phyloP scores from a whole-genome alignment of 1,284 basidiomycete species.

The Trichosporon sp. region DNA sequence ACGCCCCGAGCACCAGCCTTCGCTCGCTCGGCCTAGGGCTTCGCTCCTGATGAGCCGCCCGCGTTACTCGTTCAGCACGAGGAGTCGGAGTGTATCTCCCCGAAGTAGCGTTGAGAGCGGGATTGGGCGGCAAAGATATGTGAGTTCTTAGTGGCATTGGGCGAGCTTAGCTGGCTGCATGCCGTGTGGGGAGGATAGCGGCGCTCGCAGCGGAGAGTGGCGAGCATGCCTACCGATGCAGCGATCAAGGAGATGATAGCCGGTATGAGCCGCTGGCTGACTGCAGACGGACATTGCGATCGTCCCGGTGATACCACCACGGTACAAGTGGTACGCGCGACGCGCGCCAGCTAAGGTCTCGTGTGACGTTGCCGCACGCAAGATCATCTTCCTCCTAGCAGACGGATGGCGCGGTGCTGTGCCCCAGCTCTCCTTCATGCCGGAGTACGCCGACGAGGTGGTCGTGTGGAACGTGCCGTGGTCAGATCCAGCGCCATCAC shows the following conservation, averaged over 20 bases:
- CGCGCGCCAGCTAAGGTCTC: neutral
- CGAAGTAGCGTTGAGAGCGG: slow-evolving; percentile 4
- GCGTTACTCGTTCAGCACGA: neutral
- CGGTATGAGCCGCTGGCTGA: neutral
- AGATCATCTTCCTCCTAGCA: slow-evolving; percentile 4
- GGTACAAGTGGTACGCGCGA: neutral
- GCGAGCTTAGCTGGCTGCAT: too few relatives aligned
- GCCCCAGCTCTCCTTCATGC: neutral
- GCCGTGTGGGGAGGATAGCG: too few relatives aligned
- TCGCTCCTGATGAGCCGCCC: neutral
- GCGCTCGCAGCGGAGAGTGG: too few relatives aligned
- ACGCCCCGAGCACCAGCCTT: too few relatives aligned
- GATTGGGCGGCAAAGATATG: slow-evolving; percentile 4
- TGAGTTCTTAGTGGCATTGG: neutral
- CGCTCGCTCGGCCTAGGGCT: neutral
- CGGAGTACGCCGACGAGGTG: slow-evolving; percentile 6
- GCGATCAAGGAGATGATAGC: too few relatives aligned
- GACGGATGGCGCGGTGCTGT: neutral
- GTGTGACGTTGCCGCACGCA: neutral
- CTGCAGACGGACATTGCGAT: slow-evolving; percentile 11
- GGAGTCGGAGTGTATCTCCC: neutral
- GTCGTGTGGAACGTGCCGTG: neutral
- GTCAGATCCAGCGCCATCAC: neutral
- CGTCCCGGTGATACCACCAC: neutral
- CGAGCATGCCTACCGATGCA: too few relatives aligned